Evolutionary conservation across 768 basidiomycete species (phyloP), one percentile per base, ranked within the genome.

Genomic region (Tulasnella sp.): DNA sequence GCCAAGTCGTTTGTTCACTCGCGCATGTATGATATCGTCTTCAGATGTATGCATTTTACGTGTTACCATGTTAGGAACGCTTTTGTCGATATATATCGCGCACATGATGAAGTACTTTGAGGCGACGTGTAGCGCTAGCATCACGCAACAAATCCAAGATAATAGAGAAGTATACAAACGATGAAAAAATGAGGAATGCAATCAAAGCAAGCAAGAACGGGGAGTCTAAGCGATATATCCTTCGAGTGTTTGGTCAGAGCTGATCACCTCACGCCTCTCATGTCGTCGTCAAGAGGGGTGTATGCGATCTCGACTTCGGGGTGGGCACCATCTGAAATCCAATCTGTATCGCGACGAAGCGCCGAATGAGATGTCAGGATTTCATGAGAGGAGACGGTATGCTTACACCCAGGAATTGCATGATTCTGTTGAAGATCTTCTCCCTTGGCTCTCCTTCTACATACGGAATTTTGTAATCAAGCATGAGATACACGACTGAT

Each of bases 321-420:
- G 69, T 70, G 12, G 69, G 69, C 12, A 70, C 69, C 69, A 70
- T 70, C 36, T 70, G 69, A 15, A 70, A 70, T 19, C 37, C 69
- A 39, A 70, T 42, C 69, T 70, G 36, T 70, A 25, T 36, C 31
- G 25, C 9, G 36, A n/a, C 19, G n/a, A 39, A 12, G 29, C 39
- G 7, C 69, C n/a, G 37, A 36, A 36, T 70, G 19, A 38, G 36
- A 70, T 19, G 17, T 2, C 15, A 38, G 12, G 9, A 9, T 19
- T 7, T n/a, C 22, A 29, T 12, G 4, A 15, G n/a, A 19, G 37
- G 38, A 70, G 11, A 37, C 1, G 19, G 69, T 34, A 34, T 11
- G 19, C 69, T 39, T 70, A 70, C 69, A 25, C 69, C 69, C 19
- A 70, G 36, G 40, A 38, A 42, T 38, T 42, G 69, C 69, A 70